Evolutionary conservation across 805 yeast genomes (phyloP), one percentile per base, ranked within the genome.

Genomic region (Yarrowia sp.): DNA sequence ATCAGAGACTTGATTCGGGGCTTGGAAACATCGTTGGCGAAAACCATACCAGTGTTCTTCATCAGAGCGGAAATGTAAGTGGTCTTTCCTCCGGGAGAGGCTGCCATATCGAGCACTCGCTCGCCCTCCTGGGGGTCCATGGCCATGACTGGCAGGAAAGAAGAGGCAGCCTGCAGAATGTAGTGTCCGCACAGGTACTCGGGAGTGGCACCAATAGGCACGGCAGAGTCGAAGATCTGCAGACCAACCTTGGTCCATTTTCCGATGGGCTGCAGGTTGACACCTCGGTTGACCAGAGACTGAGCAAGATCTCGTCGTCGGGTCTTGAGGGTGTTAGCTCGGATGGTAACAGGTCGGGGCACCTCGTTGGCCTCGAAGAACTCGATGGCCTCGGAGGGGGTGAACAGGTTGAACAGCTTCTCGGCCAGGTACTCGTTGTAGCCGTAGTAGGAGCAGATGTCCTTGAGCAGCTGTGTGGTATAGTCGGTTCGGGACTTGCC

Each of bases 171-270:
- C 76, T 94, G 99, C 69, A 94, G 78, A 65, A 94, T 94, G 77
- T 94, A 94, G 72, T 94, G 97, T 71, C 99, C 99, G 13, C 98
- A 96, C 71, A 94, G 80, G 73, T 94, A 94, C 77, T 94, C 99
- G 44, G 99, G 99, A 8, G 99, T 94, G 46, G 99, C 99, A 75
- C 99, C 99, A 68, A 94, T 89, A 44, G 99, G 99, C n/a, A 94
- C 98, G 74, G 92, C 98, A 22, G 98, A 92, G 72, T 94, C 99
- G 73, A 93, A 94, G 60, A 94, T 86, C 76, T 94, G 99, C 67
- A 94, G 80, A 65, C 99, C 99, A 58, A 94, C 98, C 76, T 94
- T 94, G 22, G 98, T 91, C 99, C 99, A 94, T 41, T 88, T 78
- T 56, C 98, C 98, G 69, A 94, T 90, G 46, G 98, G 98, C 76